Base-by-base conservation (phyloP, 805 yeast genomes). In the Candida oleophila region DNA sequence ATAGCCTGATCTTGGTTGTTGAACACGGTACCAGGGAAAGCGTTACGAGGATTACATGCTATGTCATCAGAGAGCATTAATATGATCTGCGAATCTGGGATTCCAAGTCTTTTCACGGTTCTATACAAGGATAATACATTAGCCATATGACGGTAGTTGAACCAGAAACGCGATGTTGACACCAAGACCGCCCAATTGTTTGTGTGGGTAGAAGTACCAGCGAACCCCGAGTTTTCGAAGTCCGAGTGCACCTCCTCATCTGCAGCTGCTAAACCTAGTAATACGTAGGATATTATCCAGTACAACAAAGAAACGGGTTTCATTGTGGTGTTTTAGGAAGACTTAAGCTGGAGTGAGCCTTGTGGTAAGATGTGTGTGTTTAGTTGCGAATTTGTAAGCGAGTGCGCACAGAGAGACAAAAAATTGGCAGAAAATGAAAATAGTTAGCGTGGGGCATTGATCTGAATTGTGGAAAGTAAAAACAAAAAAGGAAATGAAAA, bases 71-170 rank as follows among this genome's bases (percentile, higher is more conserved):
- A 87, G 44, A 94, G 71, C 98, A 94, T 94, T 56, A 94, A 72
- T 39, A 94, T 91, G 61, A 94, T 94, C 61, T 94, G 98, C 2
- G 97, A 90, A 68, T 94, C 99, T 0, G 99, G 99, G 21, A 94
- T 94, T 2, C 99, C 99, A 44, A 94, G 69, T 56, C 99, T 76
- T 66, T 92, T 94, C 34, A 94, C 98, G 0, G 98, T 94, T 55
- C 99, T 78, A 71, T 94, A 94, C 80, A 94, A 83, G 61, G 96
- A 86, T 54, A 94, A 73, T 25, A 87, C 96, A 66, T 94, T 94
- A 34, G 99, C 98, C 89, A 92, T 89, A 65, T 94, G 99, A 62
- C 99, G 77, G 62, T 94, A 94, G 66, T 94, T 94, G 76, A 94
- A 94, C 99, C 99, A 94, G 69, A 94, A 94, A 49, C 98, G 73